A percentile compares a stretch with the other conserved stretches of the same genome.
Evolutionary conservation across 768 basidiomycete genomes (phyloP).

Genomic region (Mycena rebaudengoi): DNA sequence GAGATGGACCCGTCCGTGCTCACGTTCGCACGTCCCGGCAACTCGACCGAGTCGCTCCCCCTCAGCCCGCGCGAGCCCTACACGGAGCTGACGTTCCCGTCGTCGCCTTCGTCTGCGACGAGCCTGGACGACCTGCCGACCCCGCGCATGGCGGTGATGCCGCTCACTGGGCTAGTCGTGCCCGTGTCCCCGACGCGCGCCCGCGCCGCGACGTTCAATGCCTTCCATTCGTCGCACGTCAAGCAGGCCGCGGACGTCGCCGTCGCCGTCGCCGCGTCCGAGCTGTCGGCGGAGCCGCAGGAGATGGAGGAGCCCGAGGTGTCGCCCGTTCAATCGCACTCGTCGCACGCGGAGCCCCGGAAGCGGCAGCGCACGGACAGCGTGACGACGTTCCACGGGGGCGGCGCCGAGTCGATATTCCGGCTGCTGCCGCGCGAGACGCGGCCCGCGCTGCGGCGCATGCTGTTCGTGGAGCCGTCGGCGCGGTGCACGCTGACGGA

Average conservation of each 20-base stretch:
- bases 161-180: conserved; percentile 10
- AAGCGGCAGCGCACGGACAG: conserved; percentile 56
- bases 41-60: conserved; percentile 78
- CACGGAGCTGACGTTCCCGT: conserved; percentile 23
- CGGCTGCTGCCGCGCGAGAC: conserved; percentile 94
- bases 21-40: conserved; percentile 76
- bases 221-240: conserved; percentile 11
- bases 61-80: conserved; percentile 27
- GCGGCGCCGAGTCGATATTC: conserved; percentile 94
- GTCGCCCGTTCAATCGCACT: neutral
- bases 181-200: conserved; percentile 20
- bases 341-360: conserved; percentile 21
- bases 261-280: neutral
- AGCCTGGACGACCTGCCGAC: conserved; percentile 45
- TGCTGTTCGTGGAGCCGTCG: conserved; percentile 91
- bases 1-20: conserved; percentile 82
- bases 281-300: conserved; percentile 6
- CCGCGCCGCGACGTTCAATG: conserved; percentile 29
- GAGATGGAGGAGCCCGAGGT: conserved; percentile 14
- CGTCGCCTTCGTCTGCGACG: conserved; percentile 27
- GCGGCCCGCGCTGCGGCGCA: conserved; percentile 87
- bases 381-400: conserved; percentile 73
- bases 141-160: conserved; percentile 37
- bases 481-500: conserved; percentile 94
- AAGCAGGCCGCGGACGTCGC: conserved; percentile 12